Evolutionary conservation across 2,329 filamentous ascomycete genomes (phyloP).

Genomic region (Metarhizium brunneum): DNA sequence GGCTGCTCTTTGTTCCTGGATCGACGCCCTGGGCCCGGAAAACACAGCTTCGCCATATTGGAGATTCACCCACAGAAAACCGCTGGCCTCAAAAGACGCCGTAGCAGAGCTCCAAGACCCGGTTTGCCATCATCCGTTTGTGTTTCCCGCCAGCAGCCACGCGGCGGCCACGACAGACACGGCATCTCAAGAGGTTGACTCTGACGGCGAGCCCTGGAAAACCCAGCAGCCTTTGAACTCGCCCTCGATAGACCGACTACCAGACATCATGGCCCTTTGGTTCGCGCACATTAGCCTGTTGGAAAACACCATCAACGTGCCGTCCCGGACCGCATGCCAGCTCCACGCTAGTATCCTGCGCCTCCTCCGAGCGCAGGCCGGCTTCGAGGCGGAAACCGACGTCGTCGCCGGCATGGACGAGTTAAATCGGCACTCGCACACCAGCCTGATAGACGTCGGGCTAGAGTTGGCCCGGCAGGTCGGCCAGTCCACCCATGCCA

Average conservation of each 20-base stretch:
- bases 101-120: not conserved
- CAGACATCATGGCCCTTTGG: not conserved
- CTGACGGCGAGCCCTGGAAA: not conserved
- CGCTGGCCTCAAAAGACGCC: not conserved
- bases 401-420: not conserved
- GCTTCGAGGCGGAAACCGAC: not conserved
- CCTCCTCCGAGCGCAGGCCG: not conserved
- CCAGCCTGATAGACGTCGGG: not conserved
- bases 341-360: not conserved
- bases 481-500: not conserved
- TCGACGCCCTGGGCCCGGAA: conserved; percentile 2
- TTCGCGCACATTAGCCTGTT: not conserved
- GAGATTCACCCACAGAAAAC: not conserved
- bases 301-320: not conserved
- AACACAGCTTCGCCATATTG: not conserved
- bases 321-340: not conserved
- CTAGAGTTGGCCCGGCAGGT: not conserved
- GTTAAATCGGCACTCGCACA: not conserved
- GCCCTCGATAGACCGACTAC: not conserved
- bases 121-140: not conserved
- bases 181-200: not conserved
- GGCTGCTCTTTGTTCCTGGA: conserved; percentile 5
- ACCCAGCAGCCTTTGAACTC: not conserved
- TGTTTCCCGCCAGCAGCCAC: too few relatives aligned
- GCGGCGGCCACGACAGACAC: too few relatives aligned